Evolutionary conservation across 768 basidiomycete species (phyloP), one percentile per base, ranked within the genome.

Genomic region (Leccinellum albellum): DNA sequence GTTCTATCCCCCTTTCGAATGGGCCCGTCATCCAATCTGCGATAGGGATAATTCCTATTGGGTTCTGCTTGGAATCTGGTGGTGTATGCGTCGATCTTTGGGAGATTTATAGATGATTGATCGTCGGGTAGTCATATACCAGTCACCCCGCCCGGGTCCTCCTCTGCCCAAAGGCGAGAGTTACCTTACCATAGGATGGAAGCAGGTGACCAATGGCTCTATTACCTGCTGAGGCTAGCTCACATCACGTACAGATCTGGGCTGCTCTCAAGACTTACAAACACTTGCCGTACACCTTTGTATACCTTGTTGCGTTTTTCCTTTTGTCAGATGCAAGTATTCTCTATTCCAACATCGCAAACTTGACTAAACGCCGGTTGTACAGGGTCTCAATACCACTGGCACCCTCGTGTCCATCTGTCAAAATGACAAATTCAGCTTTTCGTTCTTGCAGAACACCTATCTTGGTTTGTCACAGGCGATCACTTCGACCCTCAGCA

Each of bases 171-270:
- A 85, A 61, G 86, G 86, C 50, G 85, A 91, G 61, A 80, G 71
- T 57, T 94, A 93, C 64, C 58, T 92, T 26, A 90, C 89, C 0
- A 82, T 94, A 46, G 92, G 92, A 44, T 93, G 88, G 87, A 91
- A 89, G 66, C 90, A 92, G 77, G 88, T 84, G 56, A 64, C 2
- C 26, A 42, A 13, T 12, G 20, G 0, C 37, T 45, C 48, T 31
- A 15, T 46, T 29, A 20, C 20, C 13, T 7, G 14, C 33, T 26
- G 32, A 13, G 31, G 26, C 35, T 1, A 29, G n/a, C 53, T 64
- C 5, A 66, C 47, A 7, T 28, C 37, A 8, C 53, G 28, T 26
- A 35, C 60, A 91, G 86, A 89, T 94, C 51, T 93, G 89, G 85
- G 74, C 79, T 14, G 88, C 89, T 1, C 66, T 80, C 57, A 87